These are phyloP conservation scores for Yamadazyma mexicana DNA, from an alignment of 1,139 yeast species.

Conservation along the genomic window DNA sequence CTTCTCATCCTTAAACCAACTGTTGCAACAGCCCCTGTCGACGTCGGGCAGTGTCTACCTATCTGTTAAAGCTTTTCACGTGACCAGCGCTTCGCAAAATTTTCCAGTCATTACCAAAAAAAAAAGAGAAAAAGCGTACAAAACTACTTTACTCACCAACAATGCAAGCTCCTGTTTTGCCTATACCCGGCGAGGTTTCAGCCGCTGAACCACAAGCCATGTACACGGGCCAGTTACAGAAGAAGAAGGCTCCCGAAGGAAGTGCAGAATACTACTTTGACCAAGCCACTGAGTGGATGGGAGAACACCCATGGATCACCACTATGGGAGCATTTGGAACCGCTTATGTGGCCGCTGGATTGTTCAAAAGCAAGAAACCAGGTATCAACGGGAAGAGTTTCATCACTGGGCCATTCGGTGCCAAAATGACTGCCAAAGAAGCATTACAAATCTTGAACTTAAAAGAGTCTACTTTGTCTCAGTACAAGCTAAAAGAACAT, in stretches of 20 bases:
- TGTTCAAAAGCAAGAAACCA: conserved; percentile 68
- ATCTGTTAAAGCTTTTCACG: conserved; percentile 2
- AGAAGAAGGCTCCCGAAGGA: conserved; percentile 45
- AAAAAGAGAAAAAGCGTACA: too few relatives aligned
- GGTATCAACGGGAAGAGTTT: conserved; percentile 74
- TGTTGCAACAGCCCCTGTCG: too few relatives aligned
- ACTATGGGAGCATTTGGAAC: conserved; percentile 69
- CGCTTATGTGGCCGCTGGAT: conserved; percentile 67
- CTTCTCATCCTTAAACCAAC: too few relatives aligned
- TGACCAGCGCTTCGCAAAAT: conserved; percentile 3
- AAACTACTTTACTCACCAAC: conserved; percentile 1
- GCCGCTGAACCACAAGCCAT: conserved; percentile 18
- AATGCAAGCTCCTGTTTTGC: conserved; percentile 15
- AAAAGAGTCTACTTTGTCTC: conserved; percentile 74
- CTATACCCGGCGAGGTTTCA: conserved; percentile 12
- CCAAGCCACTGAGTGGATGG: conserved; percentile 59
- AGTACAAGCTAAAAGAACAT: conserved; percentile 81
- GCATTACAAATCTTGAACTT: conserved; percentile 86
- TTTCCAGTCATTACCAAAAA: conserved; percentile 1
- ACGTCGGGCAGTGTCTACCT: not conserved
- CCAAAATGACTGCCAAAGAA: conserved; percentile 86
- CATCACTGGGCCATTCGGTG: conserved; percentile 83
- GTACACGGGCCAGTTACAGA: conserved; percentile 45
- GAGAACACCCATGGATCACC: conserved; percentile 75
- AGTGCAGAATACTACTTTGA: conserved; percentile 70